phyloP scores from a whole-genome alignment of 1,139 yeast species.

The Candida sanyaensis region DNA sequence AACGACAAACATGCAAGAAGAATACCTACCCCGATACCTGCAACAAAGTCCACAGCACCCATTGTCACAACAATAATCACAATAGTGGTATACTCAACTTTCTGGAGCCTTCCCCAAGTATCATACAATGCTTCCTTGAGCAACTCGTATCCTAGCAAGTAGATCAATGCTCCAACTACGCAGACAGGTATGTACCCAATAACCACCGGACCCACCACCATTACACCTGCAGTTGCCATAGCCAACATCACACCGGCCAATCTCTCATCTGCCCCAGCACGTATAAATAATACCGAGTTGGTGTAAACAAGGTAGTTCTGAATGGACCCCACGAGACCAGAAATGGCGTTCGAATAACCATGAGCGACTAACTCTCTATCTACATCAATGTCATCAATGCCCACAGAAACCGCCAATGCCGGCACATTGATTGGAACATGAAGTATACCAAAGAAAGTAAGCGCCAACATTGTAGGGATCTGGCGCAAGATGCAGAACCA shows the following conservation, averaged over 20 bases:
- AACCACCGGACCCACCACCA: conserved; percentile 89
- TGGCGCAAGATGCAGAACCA: conserved; percentile 71
- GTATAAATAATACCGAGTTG: conserved; percentile 83
- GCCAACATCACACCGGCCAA: conserved; percentile 88
- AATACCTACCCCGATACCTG: conserved; percentile 89
- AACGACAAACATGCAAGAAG: conserved; percentile 89
- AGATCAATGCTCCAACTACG: conserved; percentile 92
- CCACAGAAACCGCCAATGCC: conserved; percentile 88
- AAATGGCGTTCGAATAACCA: conserved; percentile 86
- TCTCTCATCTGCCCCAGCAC: conserved; percentile 92
- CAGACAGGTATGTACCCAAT: conserved; percentile 93
- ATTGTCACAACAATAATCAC: conserved; percentile 82
- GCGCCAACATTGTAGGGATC: conserved; percentile 90
- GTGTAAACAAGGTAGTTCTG: conserved; percentile 95
- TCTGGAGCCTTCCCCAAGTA: conserved; percentile 73
- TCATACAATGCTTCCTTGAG: conserved; percentile 84
- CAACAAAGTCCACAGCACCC: conserved; percentile 96
- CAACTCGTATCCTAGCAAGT: conserved; percentile 85
- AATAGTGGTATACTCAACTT: conserved; percentile 82
- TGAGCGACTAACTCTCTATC: conserved; percentile 94
- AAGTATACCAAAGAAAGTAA: conserved; percentile 90
- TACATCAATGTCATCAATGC: conserved; percentile 84
- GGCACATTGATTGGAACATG: conserved; percentile 98
- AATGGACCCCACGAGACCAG: conserved; percentile 84
- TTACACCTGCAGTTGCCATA: conserved; percentile 71